These are phyloP conservation scores for Diphasiastrum complanatum DNA, from an alignment of 83 land plant species.

Conservation along the genomic window DNA sequence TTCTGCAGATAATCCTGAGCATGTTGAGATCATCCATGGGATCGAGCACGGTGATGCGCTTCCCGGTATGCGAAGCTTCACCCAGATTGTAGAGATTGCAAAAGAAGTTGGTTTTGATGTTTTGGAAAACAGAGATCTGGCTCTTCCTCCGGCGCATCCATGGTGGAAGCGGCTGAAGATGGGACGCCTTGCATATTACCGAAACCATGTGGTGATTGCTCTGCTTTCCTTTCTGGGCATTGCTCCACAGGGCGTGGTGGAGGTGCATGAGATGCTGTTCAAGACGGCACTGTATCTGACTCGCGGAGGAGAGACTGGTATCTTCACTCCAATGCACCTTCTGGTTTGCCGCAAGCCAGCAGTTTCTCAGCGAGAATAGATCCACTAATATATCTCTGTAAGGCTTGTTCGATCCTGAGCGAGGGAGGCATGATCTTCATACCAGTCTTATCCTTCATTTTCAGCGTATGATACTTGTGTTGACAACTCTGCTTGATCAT, in stretches of 20 bases:
- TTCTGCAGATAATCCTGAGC: constrained; percentile 43
- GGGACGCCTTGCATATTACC: constrained; percentile 82
- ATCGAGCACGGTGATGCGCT: constrained; percentile 78
- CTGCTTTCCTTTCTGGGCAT: constrained; percentile 49
- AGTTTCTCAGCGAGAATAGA: constrained; percentile 14
- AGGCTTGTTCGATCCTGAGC: neutral
- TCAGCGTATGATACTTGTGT: too few species aligned
- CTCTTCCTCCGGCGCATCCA: constrained; percentile 69
- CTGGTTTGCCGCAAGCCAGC: constrained; percentile 69
- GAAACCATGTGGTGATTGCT: constrained; percentile 70
- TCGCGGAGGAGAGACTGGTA: constrained; percentile 76
- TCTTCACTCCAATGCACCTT: constrained; percentile 85
- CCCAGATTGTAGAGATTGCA: constrained; percentile 57
- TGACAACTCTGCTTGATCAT: too few species aligned
- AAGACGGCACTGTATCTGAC: constrained; percentile 68
- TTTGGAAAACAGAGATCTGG: constrained; percentile 64
- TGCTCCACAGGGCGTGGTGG: constrained; percentile 84
- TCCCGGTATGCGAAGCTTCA: constrained; percentile 54
- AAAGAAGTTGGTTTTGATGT: constrained; percentile 72
- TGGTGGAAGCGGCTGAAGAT: constrained; percentile 91
- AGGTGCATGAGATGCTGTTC: constrained; percentile 87
- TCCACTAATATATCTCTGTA: neutral
- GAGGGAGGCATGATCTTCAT: neutral
- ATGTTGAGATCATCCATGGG: constrained; percentile 67
- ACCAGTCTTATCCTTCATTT: too few species aligned